Evolutionary conservation across 1,139 yeast species (phyloP).

Genomic region (Saccharomyces uvarum): DNA sequence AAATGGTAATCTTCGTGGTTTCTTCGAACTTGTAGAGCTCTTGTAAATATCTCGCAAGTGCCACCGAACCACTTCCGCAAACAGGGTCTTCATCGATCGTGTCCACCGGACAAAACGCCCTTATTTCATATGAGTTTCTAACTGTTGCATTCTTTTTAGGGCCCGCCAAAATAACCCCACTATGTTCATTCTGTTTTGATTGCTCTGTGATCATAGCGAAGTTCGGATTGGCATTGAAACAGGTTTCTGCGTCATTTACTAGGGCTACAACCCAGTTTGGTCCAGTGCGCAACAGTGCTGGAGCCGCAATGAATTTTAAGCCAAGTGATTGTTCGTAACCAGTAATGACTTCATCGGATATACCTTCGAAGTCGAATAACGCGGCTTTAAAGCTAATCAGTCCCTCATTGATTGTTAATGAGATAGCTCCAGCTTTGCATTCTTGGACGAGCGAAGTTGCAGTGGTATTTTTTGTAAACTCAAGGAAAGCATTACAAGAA

Average conservation of each 20-base stretch:
- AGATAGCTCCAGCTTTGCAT: constrained; percentile 40
- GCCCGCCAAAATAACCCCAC: constrained; percentile 39
- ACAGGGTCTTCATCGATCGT: constrained; percentile 44
- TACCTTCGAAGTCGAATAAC: constrained; percentile 14
- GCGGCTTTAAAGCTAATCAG: constrained; percentile 24
- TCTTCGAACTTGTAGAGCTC: constrained; percentile 14
- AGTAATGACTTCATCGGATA: constrained; percentile 24
- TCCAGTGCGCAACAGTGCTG: constrained; percentile 32
- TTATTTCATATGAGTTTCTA: constrained; percentile 24
- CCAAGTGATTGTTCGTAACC: constrained; percentile 14
- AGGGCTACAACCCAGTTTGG: constrained; percentile 39
- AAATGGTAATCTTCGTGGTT: constrained; percentile 23
- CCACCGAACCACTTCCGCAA: constrained; percentile 45
- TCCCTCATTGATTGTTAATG: constrained; percentile 26
- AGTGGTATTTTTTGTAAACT: constrained; percentile 29
- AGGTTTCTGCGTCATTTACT: constrained; percentile 30
- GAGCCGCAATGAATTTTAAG: constrained; percentile 27
- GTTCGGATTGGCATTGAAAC: constrained; percentile 33
- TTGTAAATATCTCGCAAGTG: constrained; percentile 30
- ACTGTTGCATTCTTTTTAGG: constrained; percentile 19
- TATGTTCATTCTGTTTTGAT: constrained; percentile 21
- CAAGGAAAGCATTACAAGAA: constrained; percentile 39
- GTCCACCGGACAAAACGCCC: constrained; percentile 38
- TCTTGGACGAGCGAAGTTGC: constrained; percentile 33
- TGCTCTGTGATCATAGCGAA: constrained; percentile 21